Evolutionary conservation across 208 protist genomes (phyloP).

Genomic region (Naegleria lovaniensis): DNA sequence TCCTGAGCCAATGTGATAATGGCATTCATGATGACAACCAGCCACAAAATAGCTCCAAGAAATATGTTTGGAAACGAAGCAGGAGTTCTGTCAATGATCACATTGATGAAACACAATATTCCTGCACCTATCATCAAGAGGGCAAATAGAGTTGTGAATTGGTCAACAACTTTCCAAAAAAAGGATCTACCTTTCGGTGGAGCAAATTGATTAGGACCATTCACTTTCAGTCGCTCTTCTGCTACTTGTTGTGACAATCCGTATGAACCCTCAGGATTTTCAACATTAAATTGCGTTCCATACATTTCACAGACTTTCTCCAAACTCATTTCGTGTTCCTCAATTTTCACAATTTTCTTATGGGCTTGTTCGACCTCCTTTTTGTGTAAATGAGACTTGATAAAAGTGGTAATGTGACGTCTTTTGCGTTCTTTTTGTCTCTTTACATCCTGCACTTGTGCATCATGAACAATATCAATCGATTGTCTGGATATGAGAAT

Average conservation of each 20-base stretch:
- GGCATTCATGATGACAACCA: slow-evolving; percentile 62
- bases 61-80: not conserved
- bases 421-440: too few relatives aligned
- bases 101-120: slow-evolving; percentile 53
- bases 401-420: too few relatives aligned
- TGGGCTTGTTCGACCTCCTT: not conserved
- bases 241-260: slow-evolving; percentile 41
- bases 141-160: slow-evolving; percentile 53
- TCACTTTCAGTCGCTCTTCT: slow-evolving; percentile 30
- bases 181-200: slow-evolving; percentile 49
- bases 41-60: slow-evolving; percentile 49
- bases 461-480: not conserved
- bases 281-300: not conserved
- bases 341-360: not conserved
- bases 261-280: not conserved
- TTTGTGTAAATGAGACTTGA: not conserved
- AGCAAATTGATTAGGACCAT: slow-evolving; percentile 58
- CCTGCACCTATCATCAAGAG: slow-evolving; percentile 46
- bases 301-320: not conserved
- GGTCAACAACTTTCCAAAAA: slow-evolving; percentile 53
- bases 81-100: slow-evolving; percentile 28
- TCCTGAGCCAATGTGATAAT: slow-evolving; percentile 62
- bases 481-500: too few relatives aligned
- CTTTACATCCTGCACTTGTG: too few relatives aligned
- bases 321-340: not conserved